phyloP scores from a whole-genome alignment of 345 rosid species.

The Eucalyptus polybractea region DNA sequence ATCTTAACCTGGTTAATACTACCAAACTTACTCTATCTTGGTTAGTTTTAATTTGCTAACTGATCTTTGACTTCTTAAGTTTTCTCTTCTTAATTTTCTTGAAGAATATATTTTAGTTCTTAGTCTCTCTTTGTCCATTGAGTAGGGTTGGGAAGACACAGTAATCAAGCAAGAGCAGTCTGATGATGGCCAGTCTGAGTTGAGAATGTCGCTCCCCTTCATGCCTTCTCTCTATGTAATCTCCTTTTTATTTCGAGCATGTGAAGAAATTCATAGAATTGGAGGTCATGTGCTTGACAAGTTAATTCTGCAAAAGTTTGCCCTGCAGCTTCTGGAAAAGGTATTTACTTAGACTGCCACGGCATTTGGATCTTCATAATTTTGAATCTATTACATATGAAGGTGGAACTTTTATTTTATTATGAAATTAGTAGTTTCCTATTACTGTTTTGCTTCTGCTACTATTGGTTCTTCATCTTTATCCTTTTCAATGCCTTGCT shows the following conservation, averaged over 20 bases:
- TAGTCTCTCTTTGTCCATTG: background rate
- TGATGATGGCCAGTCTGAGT: slow-evolving; percentile 56
- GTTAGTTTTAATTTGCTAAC: background rate
- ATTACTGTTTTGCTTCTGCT: background rate
- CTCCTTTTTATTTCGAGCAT: slow-evolving; percentile 85
- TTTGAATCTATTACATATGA: background rate
- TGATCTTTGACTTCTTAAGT: background rate
- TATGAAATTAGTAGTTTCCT: background rate
- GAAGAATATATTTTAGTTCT: background rate
- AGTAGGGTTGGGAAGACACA: slow-evolving; percentile 97
- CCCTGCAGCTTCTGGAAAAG: slow-evolving; percentile 66
- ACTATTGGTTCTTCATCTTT: background rate
- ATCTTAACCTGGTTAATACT: background rate
- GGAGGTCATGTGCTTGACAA: slow-evolving; percentile 97
- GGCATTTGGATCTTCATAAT: background rate
- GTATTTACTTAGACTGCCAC: slow-evolving; percentile 9
- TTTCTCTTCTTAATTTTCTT: background rate
- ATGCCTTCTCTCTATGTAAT: slow-evolving; percentile 88
- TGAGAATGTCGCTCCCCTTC: slow-evolving; percentile 89
- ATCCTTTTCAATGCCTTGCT: background rate
- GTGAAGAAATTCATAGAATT: slow-evolving; percentile 94
- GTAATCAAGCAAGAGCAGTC: slow-evolving; percentile 72
- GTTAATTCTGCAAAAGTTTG: slow-evolving; percentile 70
- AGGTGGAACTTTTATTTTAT: background rate
- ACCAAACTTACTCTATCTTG: background rate